Conservation (phyloP, 768 basidiomycete genomes). For the Rhizopogon sp. region DNA sequence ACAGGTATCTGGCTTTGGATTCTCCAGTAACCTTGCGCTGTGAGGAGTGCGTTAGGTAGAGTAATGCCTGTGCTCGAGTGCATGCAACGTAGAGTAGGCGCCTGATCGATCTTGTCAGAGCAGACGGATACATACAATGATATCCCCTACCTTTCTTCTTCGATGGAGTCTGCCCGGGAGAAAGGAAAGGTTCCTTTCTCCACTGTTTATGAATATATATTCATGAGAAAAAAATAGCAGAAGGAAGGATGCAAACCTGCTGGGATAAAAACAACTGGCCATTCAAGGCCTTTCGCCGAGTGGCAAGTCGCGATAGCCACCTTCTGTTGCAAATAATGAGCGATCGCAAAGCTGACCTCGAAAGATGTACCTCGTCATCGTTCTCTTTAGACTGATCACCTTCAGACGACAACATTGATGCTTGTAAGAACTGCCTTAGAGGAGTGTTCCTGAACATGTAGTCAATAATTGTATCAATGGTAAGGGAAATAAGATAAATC, state of each 20-base stretch:
- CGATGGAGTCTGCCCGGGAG: slow-evolving; percentile 63
- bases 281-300: slow-evolving; percentile 87
- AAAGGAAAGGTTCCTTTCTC: slow-evolving; percentile 76
- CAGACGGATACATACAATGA: not conserved
- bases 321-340: slow-evolving; percentile 41
- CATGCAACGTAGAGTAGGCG: slow-evolving; percentile 86
- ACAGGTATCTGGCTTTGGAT: slow-evolving; percentile 43
- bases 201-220: slow-evolving; percentile 32
- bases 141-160: slow-evolving; percentile 68
- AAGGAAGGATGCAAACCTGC: slow-evolving; percentile 39
- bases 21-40: slow-evolving; percentile 54
- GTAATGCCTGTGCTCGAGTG: slow-evolving; percentile 72
- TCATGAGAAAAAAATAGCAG: not conserved
- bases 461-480: not conserved
- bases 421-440: slow-evolving; percentile 67
- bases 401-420: slow-evolving; percentile 80
- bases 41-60: slow-evolving; percentile 51
- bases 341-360: not conserved
- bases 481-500: not conserved
- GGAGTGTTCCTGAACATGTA: slow-evolving; percentile 41
- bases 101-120: slow-evolving; percentile 31
- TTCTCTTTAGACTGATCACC: slow-evolving; percentile 58
- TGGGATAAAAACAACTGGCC: slow-evolving; percentile 84
- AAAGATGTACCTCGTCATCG: slow-evolving; percentile 35
- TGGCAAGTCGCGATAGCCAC: slow-evolving; percentile 85